A percentile compares a stretch with the other conserved stretches of the same genome.
Conservation (phyloP, 768 basidiomycete species). For the Chalciporus sphaerocephalus region DNA sequence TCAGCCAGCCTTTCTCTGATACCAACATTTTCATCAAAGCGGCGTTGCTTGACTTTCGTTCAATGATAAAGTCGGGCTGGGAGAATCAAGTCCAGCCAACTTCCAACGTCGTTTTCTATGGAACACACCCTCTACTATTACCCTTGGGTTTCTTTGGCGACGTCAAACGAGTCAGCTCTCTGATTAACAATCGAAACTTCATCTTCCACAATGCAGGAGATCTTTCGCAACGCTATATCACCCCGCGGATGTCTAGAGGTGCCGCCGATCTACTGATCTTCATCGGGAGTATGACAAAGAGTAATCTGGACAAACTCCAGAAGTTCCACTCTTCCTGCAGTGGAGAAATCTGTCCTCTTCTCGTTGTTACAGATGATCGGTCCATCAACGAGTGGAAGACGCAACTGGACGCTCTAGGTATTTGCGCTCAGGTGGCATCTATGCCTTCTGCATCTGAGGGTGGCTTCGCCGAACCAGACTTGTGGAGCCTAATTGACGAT, state of each 20-base stretch:
- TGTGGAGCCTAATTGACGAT: constrained; percentile 17
- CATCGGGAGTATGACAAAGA: constrained; percentile 7
- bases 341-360: constrained; percentile 25
- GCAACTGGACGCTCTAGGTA: constrained; percentile 8
- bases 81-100: constrained; percentile 15
- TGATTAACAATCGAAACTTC: constrained; percentile 23
- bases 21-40: constrained; percentile 24
- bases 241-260: constrained; percentile 18
- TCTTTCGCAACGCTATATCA: constrained; percentile 11
- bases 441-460: constrained; percentile 1
- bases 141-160: constrained; percentile 14
- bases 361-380: constrained; percentile 14
- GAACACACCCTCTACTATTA: constrained; percentile 14
- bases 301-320: constrained; percentile 8
- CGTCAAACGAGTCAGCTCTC: constrained; percentile 13
- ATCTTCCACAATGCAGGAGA: constrained; percentile 20
- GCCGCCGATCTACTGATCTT: constrained; percentile 26
- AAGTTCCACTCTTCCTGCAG: constrained; percentile 15
- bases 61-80: constrained; percentile 23
- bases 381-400: constrained; percentile 11
- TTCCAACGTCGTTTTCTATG: constrained; percentile 19
- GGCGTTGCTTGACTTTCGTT: constrained; percentile 25
- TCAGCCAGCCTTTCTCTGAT: constrained; percentile 16
- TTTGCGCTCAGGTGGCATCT: constrained; percentile 12
- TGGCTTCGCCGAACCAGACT: not conserved